Evolutionary conservation across 371 early-diverging fungal genomes (phyloP).

Genomic region (Mucor velutinosus): DNA sequence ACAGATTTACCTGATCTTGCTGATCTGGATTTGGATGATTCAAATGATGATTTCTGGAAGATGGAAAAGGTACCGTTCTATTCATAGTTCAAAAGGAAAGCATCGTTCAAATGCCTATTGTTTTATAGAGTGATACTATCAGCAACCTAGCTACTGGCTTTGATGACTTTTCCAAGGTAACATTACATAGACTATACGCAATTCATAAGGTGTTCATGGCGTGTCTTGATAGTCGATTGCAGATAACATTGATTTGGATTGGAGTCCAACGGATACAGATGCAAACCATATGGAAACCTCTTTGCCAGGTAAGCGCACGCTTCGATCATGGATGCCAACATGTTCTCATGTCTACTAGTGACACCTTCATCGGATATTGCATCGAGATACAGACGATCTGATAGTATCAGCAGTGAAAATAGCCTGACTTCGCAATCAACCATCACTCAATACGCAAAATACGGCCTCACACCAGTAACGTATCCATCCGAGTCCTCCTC

Average conservation of each 20-base stretch:
- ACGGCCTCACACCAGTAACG: constrained; percentile 40
- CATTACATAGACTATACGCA: not conserved
- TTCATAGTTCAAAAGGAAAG: not conserved
- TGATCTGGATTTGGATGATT: constrained; percentile 34
- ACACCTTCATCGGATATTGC: not conserved
- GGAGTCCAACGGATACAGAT: constrained; percentile 16
- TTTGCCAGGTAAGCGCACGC: constrained; percentile 9
- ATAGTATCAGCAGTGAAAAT: constrained; percentile 50
- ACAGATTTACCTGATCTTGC: constrained; percentile 30
- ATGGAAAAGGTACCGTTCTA: constrained; percentile 14
- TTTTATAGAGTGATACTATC: not conserved
- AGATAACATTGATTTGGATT: constrained; percentile 17
- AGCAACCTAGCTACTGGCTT: constrained; percentile 10
- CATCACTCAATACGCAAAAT: constrained; percentile 38
- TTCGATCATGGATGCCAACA: not conserved
- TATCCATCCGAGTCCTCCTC: constrained; percentile 46
- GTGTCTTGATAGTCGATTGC: not conserved
- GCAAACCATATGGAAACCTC: not conserved
- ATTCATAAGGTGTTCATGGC: not conserved
- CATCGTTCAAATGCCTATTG: not conserved
- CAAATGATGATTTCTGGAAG: constrained; percentile 35
- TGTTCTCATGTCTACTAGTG: not conserved
- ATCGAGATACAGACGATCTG: constrained; percentile 27
- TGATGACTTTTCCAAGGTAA: constrained; percentile 15
- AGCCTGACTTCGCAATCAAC: constrained; percentile 49